These are phyloP conservation scores for Ruellia speciosa DNA, from an alignment of 305 asterid genomes.

Conservation along the genomic window DNA sequence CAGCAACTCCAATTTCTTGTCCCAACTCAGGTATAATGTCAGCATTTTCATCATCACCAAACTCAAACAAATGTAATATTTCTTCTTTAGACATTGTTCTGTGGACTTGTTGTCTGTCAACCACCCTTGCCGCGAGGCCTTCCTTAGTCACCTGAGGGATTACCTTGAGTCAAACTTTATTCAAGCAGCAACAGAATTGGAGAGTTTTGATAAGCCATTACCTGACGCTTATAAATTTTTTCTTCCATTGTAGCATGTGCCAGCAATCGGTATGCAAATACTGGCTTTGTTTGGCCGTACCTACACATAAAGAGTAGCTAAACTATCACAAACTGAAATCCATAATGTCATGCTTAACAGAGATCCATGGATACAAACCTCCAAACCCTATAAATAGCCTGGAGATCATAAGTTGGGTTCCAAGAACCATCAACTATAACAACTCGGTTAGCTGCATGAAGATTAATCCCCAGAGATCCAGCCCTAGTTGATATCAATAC, in stretches of 20 bases:
- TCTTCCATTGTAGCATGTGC: constrained; percentile 99
- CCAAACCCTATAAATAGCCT: constrained; percentile 94
- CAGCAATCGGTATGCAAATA: constrained; percentile 88
- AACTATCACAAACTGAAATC: constrained; percentile 12
- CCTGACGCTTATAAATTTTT: constrained; percentile 98
- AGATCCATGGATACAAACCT: constrained; percentile 45
- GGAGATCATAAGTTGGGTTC: constrained; percentile 97
- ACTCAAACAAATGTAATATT: constrained; percentile 84
- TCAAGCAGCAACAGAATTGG: constrained; percentile 11
- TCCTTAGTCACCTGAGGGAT: constrained; percentile 85
- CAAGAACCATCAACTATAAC: constrained; percentile 97
- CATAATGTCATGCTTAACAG: constrained; percentile 13
- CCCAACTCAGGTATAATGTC: constrained; percentile 42
- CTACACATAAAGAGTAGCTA: constrained; percentile 30
- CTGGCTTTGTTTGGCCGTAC: constrained; percentile 96
- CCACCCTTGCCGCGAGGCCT: constrained; percentile 99
- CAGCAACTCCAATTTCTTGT: constrained; percentile 36
- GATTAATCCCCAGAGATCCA: constrained; percentile 94
- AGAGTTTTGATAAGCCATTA: constrained; percentile 21
- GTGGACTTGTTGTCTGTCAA: constrained; percentile 93
- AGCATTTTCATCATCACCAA: constrained; percentile 77
- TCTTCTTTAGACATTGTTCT: constrained; percentile 96
- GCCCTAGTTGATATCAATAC: constrained; percentile 89
- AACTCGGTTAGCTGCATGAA: constrained; percentile 96
- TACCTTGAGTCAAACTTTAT: constrained; percentile 9